Evolutionary conservation across 2,329 filamentous ascomycete genomes (phyloP), one percentile per base, ranked within the genome.

Genomic region (Talaromyces marneffei): DNA sequence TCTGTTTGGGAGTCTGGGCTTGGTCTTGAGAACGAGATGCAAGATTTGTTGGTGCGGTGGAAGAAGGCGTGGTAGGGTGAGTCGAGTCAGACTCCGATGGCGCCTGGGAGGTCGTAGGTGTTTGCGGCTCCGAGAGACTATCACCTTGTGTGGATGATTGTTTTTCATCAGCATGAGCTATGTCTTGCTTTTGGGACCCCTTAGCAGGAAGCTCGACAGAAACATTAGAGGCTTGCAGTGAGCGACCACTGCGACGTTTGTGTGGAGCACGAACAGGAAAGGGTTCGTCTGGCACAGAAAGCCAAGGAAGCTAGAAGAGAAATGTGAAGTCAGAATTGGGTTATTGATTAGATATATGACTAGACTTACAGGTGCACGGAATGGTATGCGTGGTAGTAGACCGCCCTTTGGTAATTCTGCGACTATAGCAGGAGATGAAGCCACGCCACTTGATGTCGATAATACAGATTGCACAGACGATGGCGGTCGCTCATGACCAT

Each of bases 1-100:
- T 67, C 23, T 75, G 69, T 64, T 77, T 77, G 54, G 72, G 73
- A 12, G 68, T 60, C 44, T 68, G 70, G 4, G 70, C 63, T 57
- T 70, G 73, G 18, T 74, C 70, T 55, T 73, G 73, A 57, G 70
- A 57, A 42, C 72, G 73, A 20, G 63, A 60, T 25, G 69, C 46
- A 27, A 69, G 62, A 27, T 63, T 71, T 60, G 33, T 25, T 7
- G 77, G 74, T 31, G 77, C 72, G 14, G 79, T 74, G 3, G 84
- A 83, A 2, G 84, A 83, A 2, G 84, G 82, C 3, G 82, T 83
- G 1, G 82, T 82, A 31, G 83, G 80, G 50, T 82, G 80, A 2
- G 82, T 83, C 3, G 79, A 82, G 63, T 82, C 80, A 35, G 74
- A 75, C 65, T 86, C 83, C 2, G 84, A 86, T 9, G 82, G 82